Evolutionary conservation across 306 rosid species (phyloP), one percentile per base, ranked within the genome.

Genomic region (Sphenostylis stenocarpa): DNA sequence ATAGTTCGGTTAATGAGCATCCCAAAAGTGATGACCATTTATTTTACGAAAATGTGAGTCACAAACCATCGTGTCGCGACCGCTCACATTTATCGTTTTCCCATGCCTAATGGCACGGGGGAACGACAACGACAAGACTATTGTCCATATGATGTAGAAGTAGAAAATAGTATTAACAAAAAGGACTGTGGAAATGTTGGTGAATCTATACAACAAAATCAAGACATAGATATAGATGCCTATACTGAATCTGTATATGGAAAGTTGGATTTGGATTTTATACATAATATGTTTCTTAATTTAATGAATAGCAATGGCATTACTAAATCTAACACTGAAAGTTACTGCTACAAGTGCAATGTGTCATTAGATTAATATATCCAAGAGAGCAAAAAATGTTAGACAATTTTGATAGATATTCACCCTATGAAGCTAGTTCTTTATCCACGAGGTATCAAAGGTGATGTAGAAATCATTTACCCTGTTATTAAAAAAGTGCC

Each of bases 111-210:
- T n/a, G n/a, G n/a, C n/a, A n/a, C n/a, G n/a, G n/a, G n/a, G n/a
- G n/a, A n/a, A n/a, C n/a, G n/a, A n/a, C n/a, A n/a, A n/a, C n/a
- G n/a, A 41, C 88, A 80, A 65, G 74, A 80, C 52, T 72, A 41
- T 43, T 68, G 72, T 80, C 51, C 26, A 33, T 72, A 69, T 81
- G 83, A 62, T 68, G 73, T 72, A 16, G 95, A 88, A 61, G 86
- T 80, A 45, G 98, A 88, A 82, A 86, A 83, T 80, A 85, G 91
- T 78, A 85, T 78, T 65, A 87, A 82, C 71, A 76, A 73, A 47
- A 55, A 70, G 51, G 79, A 75, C 63, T 33, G 36, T 24, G 77
- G 26, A 68, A 72, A 79, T 62, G 67, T 60, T 79, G 88, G 76
- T 49, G 85, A 86, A 47, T 68, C 86, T 26, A 53, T 69, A 48